Conservation (phyloP, 2,329 filamentous ascomycete genomes). For the Pseudocercospora eumusae region DNA sequence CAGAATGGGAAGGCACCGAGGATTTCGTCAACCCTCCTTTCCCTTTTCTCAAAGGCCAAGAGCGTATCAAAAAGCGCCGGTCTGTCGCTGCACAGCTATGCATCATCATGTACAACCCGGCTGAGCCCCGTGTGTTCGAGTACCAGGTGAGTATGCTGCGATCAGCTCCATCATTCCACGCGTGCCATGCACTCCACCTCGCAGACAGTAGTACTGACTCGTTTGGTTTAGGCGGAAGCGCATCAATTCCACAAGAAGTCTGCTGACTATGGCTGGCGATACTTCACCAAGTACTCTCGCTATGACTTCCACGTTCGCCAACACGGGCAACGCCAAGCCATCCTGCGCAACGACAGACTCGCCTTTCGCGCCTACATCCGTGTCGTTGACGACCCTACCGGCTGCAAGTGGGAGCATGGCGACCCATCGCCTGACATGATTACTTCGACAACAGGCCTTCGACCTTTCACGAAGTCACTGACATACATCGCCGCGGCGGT, state of each 20-base stretch:
- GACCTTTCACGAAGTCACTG: constrained; percentile 44
- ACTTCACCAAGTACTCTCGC: constrained; percentile 59
- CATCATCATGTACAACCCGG: constrained; percentile 64
- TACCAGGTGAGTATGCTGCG: constrained; percentile 40
- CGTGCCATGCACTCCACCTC: not conserved
- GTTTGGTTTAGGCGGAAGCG: constrained; percentile 46
- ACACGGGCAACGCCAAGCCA: constrained; percentile 58
- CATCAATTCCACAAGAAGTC: constrained; percentile 62
- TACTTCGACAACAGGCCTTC: constrained; percentile 60
- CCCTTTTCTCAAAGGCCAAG: constrained; percentile 32
- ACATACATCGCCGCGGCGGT: constrained; percentile 54
- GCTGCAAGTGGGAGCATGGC: constrained; percentile 61
- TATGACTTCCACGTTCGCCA: constrained; percentile 60
- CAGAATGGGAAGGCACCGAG: constrained; percentile 30
- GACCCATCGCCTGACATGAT: constrained; percentile 21
- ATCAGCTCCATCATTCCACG: not conserved
- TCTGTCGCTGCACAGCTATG: constrained; percentile 61
- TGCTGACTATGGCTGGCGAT: constrained; percentile 65
- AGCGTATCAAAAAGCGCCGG: constrained; percentile 43
- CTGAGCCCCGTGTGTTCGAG: constrained; percentile 61
- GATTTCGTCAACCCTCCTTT: constrained; percentile 35
- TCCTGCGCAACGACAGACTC: constrained; percentile 62
- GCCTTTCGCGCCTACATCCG: constrained; percentile 64
- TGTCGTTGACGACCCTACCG: constrained; percentile 61
- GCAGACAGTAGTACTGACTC: not conserved